These are phyloP conservation scores for Leishmania tropica DNA, from an alignment of 208 protist species.

Conservation along the genomic window DNA sequence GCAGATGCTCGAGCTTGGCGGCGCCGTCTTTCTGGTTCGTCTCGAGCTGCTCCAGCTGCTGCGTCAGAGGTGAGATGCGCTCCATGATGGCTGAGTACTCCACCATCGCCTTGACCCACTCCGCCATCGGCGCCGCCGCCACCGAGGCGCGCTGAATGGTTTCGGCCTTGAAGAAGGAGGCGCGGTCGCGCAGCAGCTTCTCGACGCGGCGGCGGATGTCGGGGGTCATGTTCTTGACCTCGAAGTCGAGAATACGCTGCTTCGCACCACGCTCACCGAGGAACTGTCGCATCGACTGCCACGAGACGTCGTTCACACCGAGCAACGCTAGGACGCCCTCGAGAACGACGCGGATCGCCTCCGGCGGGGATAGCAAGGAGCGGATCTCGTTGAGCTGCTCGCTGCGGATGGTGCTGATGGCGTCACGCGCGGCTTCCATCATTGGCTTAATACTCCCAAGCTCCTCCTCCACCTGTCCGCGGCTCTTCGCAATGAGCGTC, in stretches of 20 bases:
- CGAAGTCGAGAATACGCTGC: slow-evolving; percentile 96
- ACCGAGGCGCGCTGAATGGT: slow-evolving; percentile 91
- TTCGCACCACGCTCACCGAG: slow-evolving; percentile 92
- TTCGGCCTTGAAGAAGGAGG: slow-evolving; percentile 92
- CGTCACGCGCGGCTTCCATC: slow-evolving; percentile 93
- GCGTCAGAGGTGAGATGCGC: slow-evolving; percentile 85
- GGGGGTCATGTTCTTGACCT: slow-evolving; percentile 91
- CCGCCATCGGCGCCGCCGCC: slow-evolving; percentile 96
- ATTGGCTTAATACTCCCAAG: slow-evolving; percentile 94
- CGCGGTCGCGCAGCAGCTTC: slow-evolving; percentile 88
- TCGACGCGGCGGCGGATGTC: slow-evolving; percentile 82
- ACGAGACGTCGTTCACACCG: slow-evolving; percentile 94
- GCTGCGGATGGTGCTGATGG: slow-evolving; percentile 93
- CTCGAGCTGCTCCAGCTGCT: slow-evolving; percentile 86
- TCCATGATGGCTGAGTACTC: slow-evolving; percentile 96
- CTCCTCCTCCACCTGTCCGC: slow-evolving; percentile 91
- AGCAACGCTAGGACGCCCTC: slow-evolving; percentile 96
- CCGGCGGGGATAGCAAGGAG: slow-evolving; percentile 93
- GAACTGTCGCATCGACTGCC: slow-evolving; percentile 97
- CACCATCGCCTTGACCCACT: slow-evolving; percentile 97
- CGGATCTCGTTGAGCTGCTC: slow-evolving; percentile 97
- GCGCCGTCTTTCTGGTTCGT: slow-evolving; percentile 75
- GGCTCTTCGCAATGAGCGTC: slow-evolving; percentile 75
- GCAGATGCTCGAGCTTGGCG: slow-evolving; percentile 73
- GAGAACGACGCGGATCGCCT: slow-evolving; percentile 95